These are phyloP conservation scores for Candida hungchunana DNA, from an alignment of 805 yeast genomes.

Conservation along the genomic window DNA sequence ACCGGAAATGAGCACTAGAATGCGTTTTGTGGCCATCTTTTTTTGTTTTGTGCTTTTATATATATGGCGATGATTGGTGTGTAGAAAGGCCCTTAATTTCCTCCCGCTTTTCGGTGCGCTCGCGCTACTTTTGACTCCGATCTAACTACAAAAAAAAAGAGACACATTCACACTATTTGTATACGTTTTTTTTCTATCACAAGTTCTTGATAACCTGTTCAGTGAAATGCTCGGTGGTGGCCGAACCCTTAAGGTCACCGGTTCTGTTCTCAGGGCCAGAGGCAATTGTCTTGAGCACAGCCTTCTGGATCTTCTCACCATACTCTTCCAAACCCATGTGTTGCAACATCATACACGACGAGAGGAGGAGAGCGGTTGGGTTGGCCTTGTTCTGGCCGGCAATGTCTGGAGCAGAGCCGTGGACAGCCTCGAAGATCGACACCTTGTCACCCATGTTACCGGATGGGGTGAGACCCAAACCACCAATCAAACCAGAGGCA, in stretches of 20 bases:
- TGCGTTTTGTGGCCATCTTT: slow-evolving; percentile 26
- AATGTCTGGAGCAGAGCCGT: slow-evolving; percentile 99
- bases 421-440: slow-evolving; percentile 98
- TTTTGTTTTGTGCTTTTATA: no score
- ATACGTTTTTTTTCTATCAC: no score
- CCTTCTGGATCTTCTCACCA: slow-evolving; percentile 83
- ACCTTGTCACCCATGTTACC: slow-evolving; percentile 99
- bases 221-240: slow-evolving; percentile 86
- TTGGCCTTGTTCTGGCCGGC: slow-evolving; percentile 99
- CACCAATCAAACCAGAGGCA: slow-evolving; percentile 97
- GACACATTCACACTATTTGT: no score
- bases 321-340: slow-evolving; percentile 87
- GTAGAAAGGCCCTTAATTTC: no score
- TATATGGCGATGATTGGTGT: no score
- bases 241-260: slow-evolving; percentile 90
- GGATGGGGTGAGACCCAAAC: slow-evolving; percentile 97
- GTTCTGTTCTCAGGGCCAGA: slow-evolving; percentile 96
- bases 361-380: slow-evolving; percentile 95
- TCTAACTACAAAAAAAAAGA: no score
- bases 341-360: slow-evolving; percentile 98
- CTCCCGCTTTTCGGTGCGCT: no score
- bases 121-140: no score
- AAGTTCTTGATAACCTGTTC: slow-evolving; percentile 73
- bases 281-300: slow-evolving; percentile 84
- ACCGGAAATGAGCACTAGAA: slow-evolving; percentile 82